These are phyloP conservation scores for Sesbania bispinosa DNA, from an alignment of 306 rosid genomes.

Conservation along the genomic window DNA sequence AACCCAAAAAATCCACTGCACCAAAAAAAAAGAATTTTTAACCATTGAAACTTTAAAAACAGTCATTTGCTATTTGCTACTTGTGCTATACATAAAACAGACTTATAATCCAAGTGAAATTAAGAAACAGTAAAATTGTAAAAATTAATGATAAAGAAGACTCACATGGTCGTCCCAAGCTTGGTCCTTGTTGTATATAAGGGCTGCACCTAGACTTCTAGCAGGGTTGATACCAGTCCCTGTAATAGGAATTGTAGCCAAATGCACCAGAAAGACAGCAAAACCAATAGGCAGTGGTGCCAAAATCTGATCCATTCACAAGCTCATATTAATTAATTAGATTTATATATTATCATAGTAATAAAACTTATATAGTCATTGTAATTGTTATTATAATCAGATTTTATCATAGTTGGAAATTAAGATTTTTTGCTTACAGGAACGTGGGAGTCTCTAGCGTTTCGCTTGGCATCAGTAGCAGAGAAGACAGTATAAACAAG, in stretches of 20 bases:
- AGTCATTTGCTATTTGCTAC: background rate
- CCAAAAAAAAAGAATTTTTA: background rate
- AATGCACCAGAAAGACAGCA: constrained; percentile 35
- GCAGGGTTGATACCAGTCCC: constrained; percentile 37
- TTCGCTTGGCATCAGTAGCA: constrained; percentile 34
- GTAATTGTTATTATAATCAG: too few relatives aligned
- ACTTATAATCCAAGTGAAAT: background rate
- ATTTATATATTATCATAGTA: background rate
- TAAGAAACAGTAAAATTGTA: background rate
- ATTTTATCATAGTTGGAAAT: background rate
- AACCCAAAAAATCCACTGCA: constrained; percentile 37
- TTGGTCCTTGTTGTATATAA: constrained; percentile 25
- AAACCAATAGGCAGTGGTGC: constrained; percentile 36
- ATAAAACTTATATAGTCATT: background rate
- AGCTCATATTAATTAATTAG: background rate
- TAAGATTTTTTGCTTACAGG: constrained; percentile 19
- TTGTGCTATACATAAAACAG: background rate
- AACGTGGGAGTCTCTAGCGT: constrained; percentile 35
- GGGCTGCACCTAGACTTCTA: constrained; percentile 36
- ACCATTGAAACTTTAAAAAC: background rate
- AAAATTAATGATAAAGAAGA: background rate
- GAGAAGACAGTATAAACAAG: constrained; percentile 39
- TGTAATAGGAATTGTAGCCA: constrained; percentile 37
- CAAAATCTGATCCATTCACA: constrained; percentile 27
- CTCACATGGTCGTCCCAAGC: constrained; percentile 33